Conservation (phyloP, 2,329 filamentous ascomycete species). For the Trichophyton verrucosum region DNA sequence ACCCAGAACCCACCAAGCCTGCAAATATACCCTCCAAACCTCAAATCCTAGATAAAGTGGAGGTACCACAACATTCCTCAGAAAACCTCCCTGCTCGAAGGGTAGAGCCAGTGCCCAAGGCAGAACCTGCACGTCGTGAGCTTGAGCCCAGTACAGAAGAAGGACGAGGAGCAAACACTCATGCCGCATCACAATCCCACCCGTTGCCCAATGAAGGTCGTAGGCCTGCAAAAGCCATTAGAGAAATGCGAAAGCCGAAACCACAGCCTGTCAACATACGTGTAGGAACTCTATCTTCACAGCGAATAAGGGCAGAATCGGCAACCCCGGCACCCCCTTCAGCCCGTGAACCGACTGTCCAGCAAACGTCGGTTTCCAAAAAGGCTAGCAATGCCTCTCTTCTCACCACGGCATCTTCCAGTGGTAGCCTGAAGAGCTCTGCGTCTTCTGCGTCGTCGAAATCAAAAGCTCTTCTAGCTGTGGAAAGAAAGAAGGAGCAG, state of each 20-base stretch:
- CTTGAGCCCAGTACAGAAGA: slow-evolving; percentile 20
- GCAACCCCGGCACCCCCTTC: slow-evolving; percentile 47
- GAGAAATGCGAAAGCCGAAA: slow-evolving; percentile 35
- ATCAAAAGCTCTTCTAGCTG: slow-evolving; percentile 60
- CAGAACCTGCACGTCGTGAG: slow-evolving; percentile 18
- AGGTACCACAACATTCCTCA: slow-evolving; percentile 7
- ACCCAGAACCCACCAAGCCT: slow-evolving; percentile 21
- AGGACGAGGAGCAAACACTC: slow-evolving; percentile 17
- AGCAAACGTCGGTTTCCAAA: slow-evolving; percentile 39
- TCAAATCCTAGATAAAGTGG: slow-evolving; percentile 24
- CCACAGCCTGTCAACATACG: slow-evolving; percentile 38
- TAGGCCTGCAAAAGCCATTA: slow-evolving; percentile 33
- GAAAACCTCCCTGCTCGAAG: slow-evolving; percentile 18
- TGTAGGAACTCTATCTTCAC: slow-evolving; percentile 35
- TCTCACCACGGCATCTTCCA: slow-evolving; percentile 41
- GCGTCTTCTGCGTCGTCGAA: slow-evolving; percentile 50
- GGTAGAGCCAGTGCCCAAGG: slow-evolving; percentile 18
- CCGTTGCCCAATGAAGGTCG: slow-evolving; percentile 26
- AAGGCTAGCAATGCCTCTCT: slow-evolving; percentile 58
- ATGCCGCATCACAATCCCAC: slow-evolving; percentile 18
- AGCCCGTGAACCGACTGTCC: slow-evolving; percentile 35
- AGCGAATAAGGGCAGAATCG: slow-evolving; percentile 29
- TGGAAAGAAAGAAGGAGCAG: slow-evolving; percentile 70
- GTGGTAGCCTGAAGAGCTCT: slow-evolving; percentile 51
- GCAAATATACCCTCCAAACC: slow-evolving; percentile 22